phyloP scores from a whole-genome alignment of 495 filamentous ascomycete species.

The Jackrogersella minutella region DNA sequence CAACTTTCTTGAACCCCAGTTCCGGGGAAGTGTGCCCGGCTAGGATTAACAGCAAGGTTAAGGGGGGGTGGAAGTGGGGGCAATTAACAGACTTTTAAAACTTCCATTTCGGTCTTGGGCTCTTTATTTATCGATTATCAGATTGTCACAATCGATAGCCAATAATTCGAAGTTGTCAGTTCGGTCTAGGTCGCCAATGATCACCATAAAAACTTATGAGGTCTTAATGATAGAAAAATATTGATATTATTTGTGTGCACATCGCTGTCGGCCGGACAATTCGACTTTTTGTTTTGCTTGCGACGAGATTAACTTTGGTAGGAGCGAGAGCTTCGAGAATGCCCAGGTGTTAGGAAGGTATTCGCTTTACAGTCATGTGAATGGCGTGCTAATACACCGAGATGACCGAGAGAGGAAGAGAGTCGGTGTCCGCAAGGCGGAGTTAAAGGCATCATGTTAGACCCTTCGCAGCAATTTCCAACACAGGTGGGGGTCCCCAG shows the following conservation, averaged over 20 bases:
- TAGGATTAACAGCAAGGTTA: constrained; percentile 36
- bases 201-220: background rate
- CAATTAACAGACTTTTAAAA: background rate
- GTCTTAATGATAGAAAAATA: no score
- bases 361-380: background rate
- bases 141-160: constrained; percentile 30
- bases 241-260: background rate
- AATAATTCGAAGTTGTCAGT: no score
- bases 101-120: constrained; percentile 1
- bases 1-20: constrained; percentile 28
- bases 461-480: background rate
- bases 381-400: constrained; percentile 5
- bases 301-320: background rate
- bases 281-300: background rate
- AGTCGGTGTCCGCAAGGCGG: background rate
- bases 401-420: constrained; percentile 1
- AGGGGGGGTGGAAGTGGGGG: constrained; percentile 27
- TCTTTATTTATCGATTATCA: constrained; percentile 34
- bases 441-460: background rate
- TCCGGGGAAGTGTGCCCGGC: constrained; percentile 40
- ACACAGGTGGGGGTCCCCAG: background rate
- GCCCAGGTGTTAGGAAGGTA: background rate
- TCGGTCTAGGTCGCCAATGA: no score
- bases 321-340: background rate
- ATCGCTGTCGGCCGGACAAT: background rate